Percentiles rank a stretch among this genome's conserved stretches.
Conservation (phyloP, 257 asterid genomes). For the Fraxinus excelsior region DNA sequence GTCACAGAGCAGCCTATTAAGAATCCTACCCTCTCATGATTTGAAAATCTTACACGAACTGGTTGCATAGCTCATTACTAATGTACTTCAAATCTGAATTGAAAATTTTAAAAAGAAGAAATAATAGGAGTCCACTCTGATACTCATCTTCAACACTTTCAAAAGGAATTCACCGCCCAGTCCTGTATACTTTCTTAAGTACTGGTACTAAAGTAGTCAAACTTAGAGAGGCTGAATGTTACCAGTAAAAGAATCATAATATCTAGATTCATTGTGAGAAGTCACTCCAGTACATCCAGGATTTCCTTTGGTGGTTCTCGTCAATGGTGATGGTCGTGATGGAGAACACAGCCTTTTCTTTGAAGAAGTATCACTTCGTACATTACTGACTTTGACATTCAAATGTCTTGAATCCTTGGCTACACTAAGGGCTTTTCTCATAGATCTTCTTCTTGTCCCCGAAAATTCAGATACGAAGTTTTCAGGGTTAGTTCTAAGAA, state of each 20-base stretch:
- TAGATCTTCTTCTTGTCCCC: conserved; percentile 72
- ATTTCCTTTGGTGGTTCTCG: conserved; percentile 30
- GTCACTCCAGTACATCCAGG: conserved; percentile 11
- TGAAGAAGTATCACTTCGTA: conserved; percentile 22
- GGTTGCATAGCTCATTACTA: neutral
- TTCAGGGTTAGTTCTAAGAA: conserved; percentile 61
- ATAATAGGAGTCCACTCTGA: neutral
- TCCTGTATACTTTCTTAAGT: neutral
- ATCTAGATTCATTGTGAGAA: conserved; percentile 18
- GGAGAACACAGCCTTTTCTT: conserved; percentile 14
- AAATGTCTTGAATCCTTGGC: conserved; percentile 33
- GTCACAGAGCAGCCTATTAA: neutral
- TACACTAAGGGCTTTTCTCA: conserved; percentile 51
- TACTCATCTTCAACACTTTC: neutral
- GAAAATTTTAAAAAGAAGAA: too few relatives aligned
- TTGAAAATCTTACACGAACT: too few relatives aligned
- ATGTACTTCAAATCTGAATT: neutral
- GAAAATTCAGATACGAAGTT: conserved; percentile 57
- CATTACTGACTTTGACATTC: conserved; percentile 2
- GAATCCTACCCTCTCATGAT: neutral
- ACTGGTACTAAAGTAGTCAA: neutral
- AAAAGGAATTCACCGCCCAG: neutral
- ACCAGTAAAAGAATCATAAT: conserved; percentile 30
- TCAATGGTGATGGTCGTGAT: conserved; percentile 29
- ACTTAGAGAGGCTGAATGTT: neutral